Evolutionary conservation across 1,284 basidiomycete species (phyloP), one percentile per base, ranked within the genome.

Genomic region (Serendipita sp.): DNA sequence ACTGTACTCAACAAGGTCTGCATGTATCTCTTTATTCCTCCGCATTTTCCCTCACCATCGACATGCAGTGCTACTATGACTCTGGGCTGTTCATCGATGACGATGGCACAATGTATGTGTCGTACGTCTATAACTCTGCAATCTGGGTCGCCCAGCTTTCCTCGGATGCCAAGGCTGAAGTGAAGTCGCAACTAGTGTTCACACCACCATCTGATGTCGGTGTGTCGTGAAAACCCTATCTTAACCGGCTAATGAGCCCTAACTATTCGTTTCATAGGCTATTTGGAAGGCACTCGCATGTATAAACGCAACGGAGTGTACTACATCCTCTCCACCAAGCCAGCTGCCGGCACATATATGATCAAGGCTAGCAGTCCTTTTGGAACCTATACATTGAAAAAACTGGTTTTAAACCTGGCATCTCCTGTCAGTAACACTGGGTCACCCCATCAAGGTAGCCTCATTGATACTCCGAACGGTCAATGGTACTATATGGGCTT

Each of bases 1-100:
- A 64, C 34, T 32, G 61, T 47, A 60, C 62, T 44, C 63, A 66
- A 42, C 69, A 69, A 64, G 69, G 68, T 62, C 64, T 61, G 29
- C 47, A 68, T 13, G 42, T 68, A 38, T 63, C 65, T 32, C 66
- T 66, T 12, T 64, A 64, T 5, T 61, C 60, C 49, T 67, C 67
- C 4, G 58, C 60, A 65, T 13, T 17, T 30, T 44, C 13, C 17
- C 43, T 13, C 17, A 44, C 13, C 13, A 44, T 53, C 8, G 13
- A 15, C 3, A 6, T 32, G 2, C 22, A 58, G 29, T 65, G 64
- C 38, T 64, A 63, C 47, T 65, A 65, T 34, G 64, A 65, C 62
- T 10, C 32, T 26, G 64, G 64, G 6, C 44, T 64, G 13, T 62
- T 65, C 2, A 50, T 65, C n/a, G 64, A 65, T 43, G 60, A 61